Base-by-base conservation (phyloP, 345 rosid species). In the Heritiera fomes region DNA sequence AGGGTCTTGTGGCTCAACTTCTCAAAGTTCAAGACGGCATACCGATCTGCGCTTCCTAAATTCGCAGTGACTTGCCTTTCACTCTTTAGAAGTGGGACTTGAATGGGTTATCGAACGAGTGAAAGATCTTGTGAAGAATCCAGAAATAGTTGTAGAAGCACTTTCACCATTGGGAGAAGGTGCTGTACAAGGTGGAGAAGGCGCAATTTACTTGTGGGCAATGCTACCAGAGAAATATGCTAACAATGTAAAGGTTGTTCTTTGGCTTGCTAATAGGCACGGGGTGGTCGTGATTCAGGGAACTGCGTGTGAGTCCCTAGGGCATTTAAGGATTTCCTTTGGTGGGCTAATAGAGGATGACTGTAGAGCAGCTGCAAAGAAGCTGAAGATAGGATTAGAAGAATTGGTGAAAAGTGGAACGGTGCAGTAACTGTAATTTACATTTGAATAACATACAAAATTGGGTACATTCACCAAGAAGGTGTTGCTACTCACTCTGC, bases 161-260 rank as follows among this genome's bases (percentile, higher is more conserved):
- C 93, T 96, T 55, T 86, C 90, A 30, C 98, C 98, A 2, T 79
- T 96, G 30, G 98, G 99, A 18, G 83, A 89, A 76, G 93, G 77
- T 30, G 88, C 91, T 2, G 88, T 94, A 15, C 92, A 84, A 83
- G 99, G 99, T 12, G 98, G 98, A 77, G 99, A 96, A 85, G 98
- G 99, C 2, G 97, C 94, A 18, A 90, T 96, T 8, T 96, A 96
- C 92, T 58, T 96, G 75, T 96, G 98, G 99, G 98, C 91, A 3
- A 94, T 82, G 80, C 92, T 96, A 73, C 98, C 98, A 0, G 92
- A 91, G 20, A 72, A 84, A 65, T 69, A 81, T 18, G 15, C 3
- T 1, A 81, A 91, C 30, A 94, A 89, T 78, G 77, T 77, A n/a
- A 86, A 83, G 70, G 98, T 96, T 7, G 97, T 94, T 68, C 83